Evolutionary conservation across 192 early-diverging fungal genomes (phyloP), one percentile per base, ranked within the genome.

Genomic region (Lunasporangiospora selenospora): DNA sequence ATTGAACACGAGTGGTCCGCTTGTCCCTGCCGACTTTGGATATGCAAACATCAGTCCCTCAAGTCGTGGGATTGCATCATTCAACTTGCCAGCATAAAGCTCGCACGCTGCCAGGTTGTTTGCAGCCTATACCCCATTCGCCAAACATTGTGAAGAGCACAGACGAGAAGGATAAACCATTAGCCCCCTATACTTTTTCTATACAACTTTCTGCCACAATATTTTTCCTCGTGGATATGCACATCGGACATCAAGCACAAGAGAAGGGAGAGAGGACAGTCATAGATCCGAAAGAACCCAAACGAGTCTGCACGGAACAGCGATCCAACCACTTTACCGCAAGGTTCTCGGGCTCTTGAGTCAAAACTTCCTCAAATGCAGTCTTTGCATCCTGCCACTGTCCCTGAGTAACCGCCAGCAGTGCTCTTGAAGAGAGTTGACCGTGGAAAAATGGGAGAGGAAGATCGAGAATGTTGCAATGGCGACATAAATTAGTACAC

Each of bases 101-200:
- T 75, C 55, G 44, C 80, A 82, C 19, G 82, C 83, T 4, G 75
- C 83, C 36, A 77, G 47, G 42, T 85, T 85, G 53, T 77, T 80
- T 10, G 69, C 42, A n/a, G 77, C 78, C 73, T 80, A 50, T 6
- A 57, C 19, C 24, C 39, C 31, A 8, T 38, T 30, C 15, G 27
- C 19, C 19, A 3, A 42, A 42, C 19, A 3, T 16, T 42, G 41
- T 3, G 16, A 42, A 19, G 41, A 18, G 16, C 16, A 42, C 41
- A 19, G 19, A 3, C 19, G 16, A 21, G 44, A n/a, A n/a, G n/a
- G n/a, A n/a, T n/a, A n/a, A n/a, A n/a, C n/a, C n/a, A n/a, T n/a
- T n/a, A n/a, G n/a, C n/a, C n/a, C n/a, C n/a, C n/a, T n/a, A n/a
- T n/a, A n/a, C n/a, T n/a, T n/a, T n/a, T n/a, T n/a, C n/a, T n/a